phyloP scores from a whole-genome alignment of 768 basidiomycete species.

The Tremella mesenterica region DNA sequence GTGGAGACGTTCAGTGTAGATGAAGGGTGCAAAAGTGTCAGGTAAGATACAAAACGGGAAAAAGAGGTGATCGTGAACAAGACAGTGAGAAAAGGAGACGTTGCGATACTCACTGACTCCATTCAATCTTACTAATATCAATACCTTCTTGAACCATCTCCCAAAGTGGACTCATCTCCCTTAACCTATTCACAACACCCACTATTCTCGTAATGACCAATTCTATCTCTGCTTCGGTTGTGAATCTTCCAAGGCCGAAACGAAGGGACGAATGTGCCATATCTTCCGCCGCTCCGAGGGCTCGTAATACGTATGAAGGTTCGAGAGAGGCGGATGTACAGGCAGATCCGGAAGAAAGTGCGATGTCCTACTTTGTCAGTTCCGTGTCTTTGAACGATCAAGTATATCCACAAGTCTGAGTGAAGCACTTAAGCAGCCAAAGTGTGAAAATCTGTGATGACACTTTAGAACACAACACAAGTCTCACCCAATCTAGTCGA shows the following conservation, averaged over 20 bases:
- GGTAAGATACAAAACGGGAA: too few relatives aligned
- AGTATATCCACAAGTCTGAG: too few relatives aligned
- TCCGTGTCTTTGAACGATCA: too few relatives aligned
- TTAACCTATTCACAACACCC: constrained; percentile 70
- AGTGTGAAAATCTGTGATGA: too few relatives aligned
- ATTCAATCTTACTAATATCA: constrained; percentile 87
- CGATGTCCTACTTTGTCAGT: constrained; percentile 62
- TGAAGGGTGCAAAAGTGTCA: too few relatives aligned
- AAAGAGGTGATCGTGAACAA: too few relatives aligned
- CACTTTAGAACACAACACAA: too few relatives aligned
- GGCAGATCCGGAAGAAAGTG: constrained; percentile 93
- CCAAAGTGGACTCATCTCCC: constrained; percentile 98
- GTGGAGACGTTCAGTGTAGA: too few relatives aligned
- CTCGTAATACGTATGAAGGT: constrained; percentile 94
- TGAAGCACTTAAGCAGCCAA: too few relatives aligned
- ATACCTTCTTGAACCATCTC: constrained; percentile 99
- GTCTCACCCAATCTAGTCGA: too few relatives aligned
- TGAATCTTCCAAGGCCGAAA: constrained; percentile 96
- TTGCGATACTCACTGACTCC: constrained; percentile 48
- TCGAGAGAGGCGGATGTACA: constrained; percentile 98
- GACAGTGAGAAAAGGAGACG: background rate
- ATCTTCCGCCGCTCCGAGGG: constrained; percentile 94
- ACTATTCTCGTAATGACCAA: constrained; percentile 84
- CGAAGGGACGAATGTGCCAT: constrained; percentile 98
- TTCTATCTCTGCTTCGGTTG: constrained; percentile 93